Evolutionary conservation across 2,329 filamentous ascomycete species (phyloP), one percentile per base, ranked within the genome.

Genomic region (Fusarium sp.): DNA sequence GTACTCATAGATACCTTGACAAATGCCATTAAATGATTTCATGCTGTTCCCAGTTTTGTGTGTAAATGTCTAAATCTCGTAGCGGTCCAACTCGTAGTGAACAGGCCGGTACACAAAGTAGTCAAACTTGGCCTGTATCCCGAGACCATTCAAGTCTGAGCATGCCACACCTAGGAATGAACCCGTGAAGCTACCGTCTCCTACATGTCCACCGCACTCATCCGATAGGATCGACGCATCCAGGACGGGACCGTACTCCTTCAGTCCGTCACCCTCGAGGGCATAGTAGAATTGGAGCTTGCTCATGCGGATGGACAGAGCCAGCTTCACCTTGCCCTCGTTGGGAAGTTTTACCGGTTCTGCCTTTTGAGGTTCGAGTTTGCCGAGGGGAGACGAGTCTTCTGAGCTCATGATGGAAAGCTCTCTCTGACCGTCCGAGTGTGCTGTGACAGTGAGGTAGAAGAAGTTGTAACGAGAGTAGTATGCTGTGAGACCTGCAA

Each of bases 391-490:
- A 81, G 83, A 91, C 0, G 89, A 90, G 0, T 82, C 86, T 74
- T 92, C 88, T 0, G 89, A 91, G 23, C 83, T 85, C 77, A 90
- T 80, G 66, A 92, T 86, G 18, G 90, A 84, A 9, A 92, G 82
- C 79, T 92, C 90, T 11, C 90, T 85, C 70, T 87, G 82, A 1
- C 89, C 89, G 64, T 90, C 86, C 0, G 86, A 82, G 74, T 89
- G 82, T 0, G 89, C 89, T 4, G 89, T 89, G 2, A 92, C 87
- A 0, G 88, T 86, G 7, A 92, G 83, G 74, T 92, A 92, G 83
- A 91, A 92, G 81, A 91, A 92, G 80, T 92, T 92, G 82, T 85
- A 92, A 5, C 90, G 88, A 77, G 87, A 89, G 81, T 92, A 92
- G 80, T 92, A 92, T 0, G 89, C 88, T 14, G 88, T 88, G 9